Conservation (phyloP, 495 filamentous ascomycete species). For the Schizothecium vesticola region DNA sequence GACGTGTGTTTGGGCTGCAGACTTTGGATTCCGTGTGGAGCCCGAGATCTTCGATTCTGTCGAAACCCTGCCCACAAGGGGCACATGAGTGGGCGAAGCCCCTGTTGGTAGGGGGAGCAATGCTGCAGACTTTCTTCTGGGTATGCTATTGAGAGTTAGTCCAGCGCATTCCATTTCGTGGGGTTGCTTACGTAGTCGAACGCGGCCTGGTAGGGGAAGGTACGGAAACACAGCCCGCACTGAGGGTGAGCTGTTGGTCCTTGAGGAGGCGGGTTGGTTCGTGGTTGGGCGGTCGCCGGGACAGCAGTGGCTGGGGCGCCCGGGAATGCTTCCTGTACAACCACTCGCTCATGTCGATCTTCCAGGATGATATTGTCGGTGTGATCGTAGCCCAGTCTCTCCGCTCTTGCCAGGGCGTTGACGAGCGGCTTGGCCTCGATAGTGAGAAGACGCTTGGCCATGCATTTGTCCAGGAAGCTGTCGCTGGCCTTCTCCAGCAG, state of each 20-base stretch:
- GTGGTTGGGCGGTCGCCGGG: neutral
- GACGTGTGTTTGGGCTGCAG: conserved; percentile 29
- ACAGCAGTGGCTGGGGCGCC: conserved; percentile 11
- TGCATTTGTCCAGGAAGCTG: conserved; percentile 41
- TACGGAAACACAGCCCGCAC: conserved; percentile 37
- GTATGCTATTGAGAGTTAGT: conserved; percentile 28
- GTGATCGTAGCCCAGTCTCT: conserved; percentile 44
- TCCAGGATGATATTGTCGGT: conserved; percentile 37
- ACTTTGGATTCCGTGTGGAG: conserved; percentile 24
- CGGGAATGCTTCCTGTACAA: conserved; percentile 25
- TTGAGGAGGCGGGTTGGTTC: conserved; percentile 5
- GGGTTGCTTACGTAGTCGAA: conserved; percentile 38
- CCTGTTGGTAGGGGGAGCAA: conserved; percentile 21
- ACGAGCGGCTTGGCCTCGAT: conserved; percentile 45
- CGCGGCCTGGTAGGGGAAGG: conserved; percentile 27
- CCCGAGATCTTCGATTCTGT: conserved; percentile 26
- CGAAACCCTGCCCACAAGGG: conserved; percentile 39
- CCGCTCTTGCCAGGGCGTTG: conserved; percentile 45
- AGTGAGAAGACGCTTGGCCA: conserved; percentile 41
- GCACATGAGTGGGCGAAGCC: conserved; percentile 32
- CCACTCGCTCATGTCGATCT: conserved; percentile 29
- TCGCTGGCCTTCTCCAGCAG: conserved; percentile 41
- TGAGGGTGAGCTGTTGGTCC: conserved; percentile 16
- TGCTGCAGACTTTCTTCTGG: conserved; percentile 34
- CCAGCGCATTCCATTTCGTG: neutral